Base-by-base conservation (phyloP, 2,329 filamentous ascomycete genomes). In the Daldinia eschscholtzii region DNA sequence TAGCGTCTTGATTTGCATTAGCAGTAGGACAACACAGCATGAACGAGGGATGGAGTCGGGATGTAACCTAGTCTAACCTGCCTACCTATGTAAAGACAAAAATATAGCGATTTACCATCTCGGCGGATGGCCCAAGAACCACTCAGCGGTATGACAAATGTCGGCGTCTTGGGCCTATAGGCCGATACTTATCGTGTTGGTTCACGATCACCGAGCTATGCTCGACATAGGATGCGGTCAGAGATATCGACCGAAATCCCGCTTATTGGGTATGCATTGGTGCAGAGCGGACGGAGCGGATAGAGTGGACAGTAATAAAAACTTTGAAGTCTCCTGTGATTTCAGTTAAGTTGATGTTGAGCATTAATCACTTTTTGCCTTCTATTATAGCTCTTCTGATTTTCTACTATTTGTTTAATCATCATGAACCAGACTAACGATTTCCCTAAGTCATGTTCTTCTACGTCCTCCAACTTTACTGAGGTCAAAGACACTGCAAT, bases 211-310 rank as follows among this genome's bases (percentile, higher is more conserved):
- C 65, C 56, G 61, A 68, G 33, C 68, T 64, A 70, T 68, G 57
- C 68, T 70, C 35, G 33, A 65, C 68, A 50, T 23, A 70, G 62
- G 28, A 52, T 20, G 39, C 41, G 46, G 62, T 68, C 59, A 70
- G 68, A 61, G 44, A 61, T 61, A 52, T 61, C 56, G 18, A 55
- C 46, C 41, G 58, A 53, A 56, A 64, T 61, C 23, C 44, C 65
- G 57, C 65, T 15, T 71, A 18, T 23, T 23, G 20, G 20, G 20
- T 23, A 23, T 33, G 26, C 15, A 33, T 7, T 33, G 13, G 26
- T 18, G 35, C 5, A 33, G 20, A 23, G 20, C 20, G 20, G 20
- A 23, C 5, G 33, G 33, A 2, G 33, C 10, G 33, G 10, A 10
- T 10, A 52, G 13, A 3, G 26, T 33, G 28, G 46, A 10, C 9